phyloP scores from a whole-genome alignment of 2,329 filamentous ascomycete species.

The Lachnellula suecica region DNA sequence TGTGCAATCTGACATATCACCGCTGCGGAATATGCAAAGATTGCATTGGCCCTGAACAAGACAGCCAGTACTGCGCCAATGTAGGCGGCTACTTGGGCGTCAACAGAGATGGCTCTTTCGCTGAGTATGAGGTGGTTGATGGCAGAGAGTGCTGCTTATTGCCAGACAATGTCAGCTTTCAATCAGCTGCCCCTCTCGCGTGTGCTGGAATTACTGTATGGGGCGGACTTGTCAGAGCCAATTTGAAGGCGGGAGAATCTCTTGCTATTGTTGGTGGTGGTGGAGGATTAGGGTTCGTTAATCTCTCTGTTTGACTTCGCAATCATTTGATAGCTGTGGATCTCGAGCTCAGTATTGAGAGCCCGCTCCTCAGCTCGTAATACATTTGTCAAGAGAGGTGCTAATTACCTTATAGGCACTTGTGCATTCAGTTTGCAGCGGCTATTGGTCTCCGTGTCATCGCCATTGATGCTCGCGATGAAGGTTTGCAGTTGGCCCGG shows the following conservation, averaged over 20 bases:
- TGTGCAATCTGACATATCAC: slow-evolving; percentile 53
- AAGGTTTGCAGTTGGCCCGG: slow-evolving; percentile 47
- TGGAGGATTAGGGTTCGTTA: slow-evolving; percentile 53
- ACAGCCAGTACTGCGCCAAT: slow-evolving; percentile 51
- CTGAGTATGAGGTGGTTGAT: slow-evolving; percentile 55
- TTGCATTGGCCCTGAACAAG: slow-evolving; percentile 48
- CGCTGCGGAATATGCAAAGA: slow-evolving; percentile 53
- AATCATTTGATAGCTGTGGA: too few species aligned
- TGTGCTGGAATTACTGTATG: slow-evolving; percentile 53
- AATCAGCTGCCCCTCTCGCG: slow-evolving; percentile 54
- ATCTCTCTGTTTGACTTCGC: too few species aligned
- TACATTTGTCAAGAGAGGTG: too few species aligned
- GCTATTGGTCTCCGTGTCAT: slow-evolving; percentile 50
- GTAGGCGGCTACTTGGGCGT: slow-evolving; percentile 48
- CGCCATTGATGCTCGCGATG: slow-evolving; percentile 53
- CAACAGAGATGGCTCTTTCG: slow-evolving; percentile 52
- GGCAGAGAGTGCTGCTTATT: slow-evolving; percentile 43
- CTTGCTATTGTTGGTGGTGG: slow-evolving; percentile 48
- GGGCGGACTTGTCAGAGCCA: slow-evolving; percentile 37
- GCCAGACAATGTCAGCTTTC: slow-evolving; percentile 47
- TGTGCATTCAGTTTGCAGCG: slow-evolving; percentile 50
- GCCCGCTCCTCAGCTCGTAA: too few species aligned
- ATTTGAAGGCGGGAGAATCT: slow-evolving; percentile 34
- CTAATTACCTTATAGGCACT: too few species aligned
- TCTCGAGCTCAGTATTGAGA: too few species aligned